Conservation (phyloP, 352 stramenopile species). For the Pythium brachiatum region DNA sequence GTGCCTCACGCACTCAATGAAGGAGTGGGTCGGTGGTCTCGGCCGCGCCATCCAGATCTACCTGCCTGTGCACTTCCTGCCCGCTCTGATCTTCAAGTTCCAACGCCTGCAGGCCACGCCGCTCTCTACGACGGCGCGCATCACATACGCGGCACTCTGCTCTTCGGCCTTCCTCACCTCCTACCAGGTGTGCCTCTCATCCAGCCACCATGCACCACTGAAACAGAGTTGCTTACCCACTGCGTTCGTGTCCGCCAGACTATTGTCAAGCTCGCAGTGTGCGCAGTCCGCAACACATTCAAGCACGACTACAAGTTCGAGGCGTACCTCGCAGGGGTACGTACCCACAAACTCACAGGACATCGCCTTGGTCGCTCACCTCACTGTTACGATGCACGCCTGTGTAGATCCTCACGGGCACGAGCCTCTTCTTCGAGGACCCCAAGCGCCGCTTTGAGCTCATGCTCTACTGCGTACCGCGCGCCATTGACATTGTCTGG, state of each 20-base stretch:
- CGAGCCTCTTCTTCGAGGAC: conserved; percentile 73
- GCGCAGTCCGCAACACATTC: conserved; percentile 66
- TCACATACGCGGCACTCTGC: conserved; percentile 67
- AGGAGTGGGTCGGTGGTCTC: conserved; percentile 71
- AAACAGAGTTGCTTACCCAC: not conserved
- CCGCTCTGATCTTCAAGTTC: conserved; percentile 74
- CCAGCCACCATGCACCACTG: not conserved
- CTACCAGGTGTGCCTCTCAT: conserved; percentile 56
- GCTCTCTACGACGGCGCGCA: conserved; percentile 39
- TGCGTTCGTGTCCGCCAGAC: conserved; percentile 34
- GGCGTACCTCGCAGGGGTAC: conserved; percentile 52
- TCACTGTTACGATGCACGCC: not conserved
- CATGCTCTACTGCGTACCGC: conserved; percentile 81
- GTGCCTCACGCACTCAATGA: conserved; percentile 73
- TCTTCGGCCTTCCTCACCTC: conserved; percentile 83
- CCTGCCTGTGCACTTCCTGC: conserved; percentile 74
- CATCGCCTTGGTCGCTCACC: too few species aligned
- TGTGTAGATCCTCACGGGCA: conserved; percentile 51
- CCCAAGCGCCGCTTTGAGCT: conserved; percentile 81
- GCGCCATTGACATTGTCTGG: conserved; percentile 80
- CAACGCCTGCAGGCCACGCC: conserved; percentile 50
- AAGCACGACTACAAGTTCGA: conserved; percentile 53
- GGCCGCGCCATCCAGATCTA: conserved; percentile 79
- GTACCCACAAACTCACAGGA: conserved; percentile 10
- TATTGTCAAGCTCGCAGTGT: conserved; percentile 71